phyloP scores from a whole-genome alignment of 148 eudicot species.

The Dianthus caryophyllus region DNA sequence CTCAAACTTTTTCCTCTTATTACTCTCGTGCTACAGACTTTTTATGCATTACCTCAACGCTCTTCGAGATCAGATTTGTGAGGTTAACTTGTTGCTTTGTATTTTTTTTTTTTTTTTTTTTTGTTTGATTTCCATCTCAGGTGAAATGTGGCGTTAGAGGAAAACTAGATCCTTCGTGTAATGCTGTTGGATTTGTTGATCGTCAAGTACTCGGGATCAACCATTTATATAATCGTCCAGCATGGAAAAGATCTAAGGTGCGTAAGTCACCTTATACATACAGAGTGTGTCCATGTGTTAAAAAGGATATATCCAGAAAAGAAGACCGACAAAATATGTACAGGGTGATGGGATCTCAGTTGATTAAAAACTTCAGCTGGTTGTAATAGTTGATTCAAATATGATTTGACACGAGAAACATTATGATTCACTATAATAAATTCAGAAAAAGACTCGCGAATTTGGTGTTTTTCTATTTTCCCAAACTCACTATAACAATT shows the following conservation, averaged over 20 bases:
- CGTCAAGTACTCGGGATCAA: conserved; percentile 65
- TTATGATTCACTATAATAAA: not conserved
- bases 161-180: conserved; percentile 70
- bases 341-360: not conserved
- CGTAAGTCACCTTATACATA: not conserved
- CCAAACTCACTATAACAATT: not conserved
- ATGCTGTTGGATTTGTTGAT: conserved; percentile 86
- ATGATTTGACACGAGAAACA: not conserved
- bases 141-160: conserved; percentile 73
- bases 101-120: too few species aligned
- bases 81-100: too few species aligned
- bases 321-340: not conserved
- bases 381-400: not conserved
- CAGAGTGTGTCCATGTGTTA: not conserved
- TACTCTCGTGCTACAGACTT: not conserved
- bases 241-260: conserved; percentile 89
- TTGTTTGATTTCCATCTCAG: too few species aligned
- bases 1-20: conserved; percentile 1
- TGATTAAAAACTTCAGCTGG: not conserved
- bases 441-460: not conserved
- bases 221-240: conserved; percentile 80
- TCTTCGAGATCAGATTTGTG: too few species aligned
- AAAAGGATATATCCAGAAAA: not conserved
- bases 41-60: not conserved
- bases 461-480: not conserved